Conservation (phyloP, 1,284 basidiomycete genomes). For the Melampsora americana region DNA sequence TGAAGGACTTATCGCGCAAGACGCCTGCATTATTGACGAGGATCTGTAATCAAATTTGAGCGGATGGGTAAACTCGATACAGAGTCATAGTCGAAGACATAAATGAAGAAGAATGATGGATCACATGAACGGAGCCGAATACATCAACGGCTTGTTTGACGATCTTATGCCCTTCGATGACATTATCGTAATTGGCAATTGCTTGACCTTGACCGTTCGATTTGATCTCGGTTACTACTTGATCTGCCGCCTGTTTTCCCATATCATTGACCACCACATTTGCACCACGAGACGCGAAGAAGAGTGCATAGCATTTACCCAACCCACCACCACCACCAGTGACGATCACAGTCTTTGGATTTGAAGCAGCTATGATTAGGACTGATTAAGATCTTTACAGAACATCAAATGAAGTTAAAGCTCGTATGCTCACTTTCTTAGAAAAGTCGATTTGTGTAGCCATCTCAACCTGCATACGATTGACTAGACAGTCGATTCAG, state of each 20-base stretch:
- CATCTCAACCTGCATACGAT: too few relatives aligned
- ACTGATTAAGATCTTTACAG: not conserved
- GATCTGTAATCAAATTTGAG: slow-evolving; percentile 46
- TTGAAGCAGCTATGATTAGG: slow-evolving; percentile 68
- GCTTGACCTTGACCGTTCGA: slow-evolving; percentile 78
- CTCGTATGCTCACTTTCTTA: too few relatives aligned
- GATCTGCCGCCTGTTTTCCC: slow-evolving; percentile 79
- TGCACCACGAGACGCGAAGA: slow-evolving; percentile 85
- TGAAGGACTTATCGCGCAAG: slow-evolving; percentile 59
- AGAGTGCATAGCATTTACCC: slow-evolving; percentile 80
- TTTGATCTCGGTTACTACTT: slow-evolving; percentile 84
- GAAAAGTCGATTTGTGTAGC: too few relatives aligned
- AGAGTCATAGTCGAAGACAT: too few relatives aligned
- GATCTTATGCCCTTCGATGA: slow-evolving; percentile 80
- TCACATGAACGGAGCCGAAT: slow-evolving; percentile 75
- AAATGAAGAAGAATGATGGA: slow-evolving; percentile 33
- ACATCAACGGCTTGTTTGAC: slow-evolving; percentile 75
- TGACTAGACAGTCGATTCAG: too few relatives aligned
- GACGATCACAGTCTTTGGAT: slow-evolving; percentile 81
- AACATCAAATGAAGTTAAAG: not conserved
- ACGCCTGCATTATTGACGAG: slow-evolving; percentile 76
- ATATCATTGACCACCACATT: slow-evolving; percentile 96
- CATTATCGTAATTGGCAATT: slow-evolving; percentile 75
- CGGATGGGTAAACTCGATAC: not conserved
- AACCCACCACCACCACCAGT: slow-evolving; percentile 95